phyloP scores from a whole-genome alignment of 768 basidiomycete species.

The Coprinellus micaceus region DNA sequence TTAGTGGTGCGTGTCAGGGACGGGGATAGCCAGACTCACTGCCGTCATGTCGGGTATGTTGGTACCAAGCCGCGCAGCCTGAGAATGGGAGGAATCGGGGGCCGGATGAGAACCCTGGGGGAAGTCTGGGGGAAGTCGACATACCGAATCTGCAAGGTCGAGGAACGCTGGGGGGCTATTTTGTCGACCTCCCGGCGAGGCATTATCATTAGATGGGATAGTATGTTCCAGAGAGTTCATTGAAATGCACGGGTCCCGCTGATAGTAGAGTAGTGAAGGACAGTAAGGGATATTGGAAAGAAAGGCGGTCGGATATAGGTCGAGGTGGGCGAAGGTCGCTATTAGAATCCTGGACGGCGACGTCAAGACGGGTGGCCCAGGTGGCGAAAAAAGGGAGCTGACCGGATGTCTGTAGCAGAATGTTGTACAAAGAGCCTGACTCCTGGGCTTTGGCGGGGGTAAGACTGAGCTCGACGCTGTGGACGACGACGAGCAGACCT shows the following conservation, averaged over 20 bases:
- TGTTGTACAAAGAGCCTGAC: slow-evolving; percentile 76
- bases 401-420: slow-evolving; percentile 64
- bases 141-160: slow-evolving; percentile 89
- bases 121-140: slow-evolving; percentile 28
- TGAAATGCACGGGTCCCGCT: slow-evolving; percentile 42
- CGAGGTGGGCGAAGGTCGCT: slow-evolving; percentile 4
- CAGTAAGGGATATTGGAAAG: slow-evolving; percentile 37
- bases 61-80: slow-evolving; percentile 82
- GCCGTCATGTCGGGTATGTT: slow-evolving; percentile 86
- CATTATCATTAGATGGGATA: slow-evolving; percentile 72
- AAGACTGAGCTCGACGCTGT: not conserved
- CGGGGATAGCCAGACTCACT: slow-evolving; percentile 44
- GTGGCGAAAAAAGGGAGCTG: slow-evolving; percentile 45
- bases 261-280: slow-evolving; percentile 55
- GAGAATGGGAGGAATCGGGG: slow-evolving; percentile 11
- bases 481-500: slow-evolving; percentile 1
- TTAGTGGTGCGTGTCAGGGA: not conserved
- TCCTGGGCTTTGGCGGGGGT: slow-evolving; percentile 28
- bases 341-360: slow-evolving; percentile 46
- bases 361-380: slow-evolving; percentile 22
- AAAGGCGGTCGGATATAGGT: slow-evolving; percentile 9
- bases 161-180: slow-evolving; percentile 89
- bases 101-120: slow-evolving; percentile 19
- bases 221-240: slow-evolving; percentile 73
- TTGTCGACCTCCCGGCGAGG: slow-evolving; percentile 67